A percentile compares a stretch with the other conserved stretches of the same genome.
These are phyloP conservation scores for Gymnopilus dilepis DNA, from an alignment of 768 basidiomycete genomes.

Conservation along the genomic window DNA sequence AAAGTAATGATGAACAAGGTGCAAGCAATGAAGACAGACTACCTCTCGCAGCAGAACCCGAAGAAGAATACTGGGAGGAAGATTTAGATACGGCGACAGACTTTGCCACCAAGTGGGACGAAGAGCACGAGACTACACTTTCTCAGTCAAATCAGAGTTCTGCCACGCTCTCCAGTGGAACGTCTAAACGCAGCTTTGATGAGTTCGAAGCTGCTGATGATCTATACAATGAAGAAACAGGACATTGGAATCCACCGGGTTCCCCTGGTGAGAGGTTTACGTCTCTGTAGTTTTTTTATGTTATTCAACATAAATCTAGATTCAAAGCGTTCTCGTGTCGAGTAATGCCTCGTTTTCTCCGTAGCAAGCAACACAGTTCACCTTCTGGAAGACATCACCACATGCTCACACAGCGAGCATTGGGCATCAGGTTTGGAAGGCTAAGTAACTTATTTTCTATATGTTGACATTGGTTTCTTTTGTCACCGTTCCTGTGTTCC, in stretches of 20 bases:
- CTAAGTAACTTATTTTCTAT: conserved; percentile 34
- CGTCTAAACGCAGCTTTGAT: conserved; percentile 64
- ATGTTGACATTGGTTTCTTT: conserved; percentile 12
- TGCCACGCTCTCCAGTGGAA: conserved; percentile 59
- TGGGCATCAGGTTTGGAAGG: conserved; percentile 29
- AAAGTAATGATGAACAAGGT: not conserved
- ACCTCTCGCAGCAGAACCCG: conserved; percentile 1
- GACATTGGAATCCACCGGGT: conserved; percentile 32
- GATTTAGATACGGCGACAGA: conserved; percentile 20
- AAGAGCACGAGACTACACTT: conserved; percentile 45
- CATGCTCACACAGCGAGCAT: conserved; percentile 2
- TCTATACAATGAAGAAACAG: conserved; percentile 38
- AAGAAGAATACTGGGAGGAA: conserved; percentile 20
- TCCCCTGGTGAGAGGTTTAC: conserved; percentile 48
- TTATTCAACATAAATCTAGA: conserved; percentile 31
- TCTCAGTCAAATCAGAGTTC: conserved; percentile 57
- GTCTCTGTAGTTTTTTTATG: not conserved
- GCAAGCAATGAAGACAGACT: not conserved
- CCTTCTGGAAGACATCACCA: not conserved
- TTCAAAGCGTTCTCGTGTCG: conserved; percentile 49
- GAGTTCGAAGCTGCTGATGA: conserved; percentile 43
- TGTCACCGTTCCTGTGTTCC: conserved; percentile 3
- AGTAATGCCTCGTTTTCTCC: conserved; percentile 4
- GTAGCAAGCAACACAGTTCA: not conserved
- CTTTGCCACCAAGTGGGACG: conserved; percentile 38